Conservation (phyloP, 2,329 filamentous ascomycete genomes). For the Phoma sp. region DNA sequence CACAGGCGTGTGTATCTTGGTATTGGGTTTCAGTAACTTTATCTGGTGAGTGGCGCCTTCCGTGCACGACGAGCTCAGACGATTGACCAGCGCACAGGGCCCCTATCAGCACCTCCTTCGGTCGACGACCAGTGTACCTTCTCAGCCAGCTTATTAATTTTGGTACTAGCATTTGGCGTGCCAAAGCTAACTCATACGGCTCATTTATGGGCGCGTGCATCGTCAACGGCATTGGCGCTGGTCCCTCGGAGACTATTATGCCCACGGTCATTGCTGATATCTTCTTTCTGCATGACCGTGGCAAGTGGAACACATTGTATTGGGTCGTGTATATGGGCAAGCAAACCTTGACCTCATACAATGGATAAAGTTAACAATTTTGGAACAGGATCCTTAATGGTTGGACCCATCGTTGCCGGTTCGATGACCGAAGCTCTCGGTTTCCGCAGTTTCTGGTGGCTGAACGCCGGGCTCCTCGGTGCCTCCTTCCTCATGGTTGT, state of each 20-base stretch:
- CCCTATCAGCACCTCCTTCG: constrained; percentile 63
- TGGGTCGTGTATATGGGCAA: constrained; percentile 69
- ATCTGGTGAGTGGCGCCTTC: constrained; percentile 56
- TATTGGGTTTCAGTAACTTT: constrained; percentile 67
- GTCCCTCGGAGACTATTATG: constrained; percentile 68
- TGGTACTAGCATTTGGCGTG: constrained; percentile 65
- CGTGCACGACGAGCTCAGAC: too few species aligned
- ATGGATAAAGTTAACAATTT: too few species aligned
- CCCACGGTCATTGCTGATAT: constrained; percentile 70
- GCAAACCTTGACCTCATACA: too few species aligned
- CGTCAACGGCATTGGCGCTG: constrained; percentile 68
- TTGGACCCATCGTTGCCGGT: constrained; percentile 64
- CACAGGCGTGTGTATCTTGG: constrained; percentile 63
- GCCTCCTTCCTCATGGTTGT: constrained; percentile 60
- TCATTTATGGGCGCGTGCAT: constrained; percentile 71
- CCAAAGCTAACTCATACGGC: constrained; percentile 63
- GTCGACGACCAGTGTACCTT: constrained; percentile 62
- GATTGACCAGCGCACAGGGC: constrained; percentile 51
- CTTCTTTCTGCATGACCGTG: constrained; percentile 70
- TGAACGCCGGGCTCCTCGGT: constrained; percentile 65
- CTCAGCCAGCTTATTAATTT: constrained; percentile 62
- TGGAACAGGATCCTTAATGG: constrained; percentile 69
- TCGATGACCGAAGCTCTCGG: constrained; percentile 66
- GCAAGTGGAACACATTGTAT: constrained; percentile 68
- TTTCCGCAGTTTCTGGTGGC: constrained; percentile 72